Base-by-base conservation (phyloP, 768 basidiomycete species). In the Crassisporium funariophilum region DNA sequence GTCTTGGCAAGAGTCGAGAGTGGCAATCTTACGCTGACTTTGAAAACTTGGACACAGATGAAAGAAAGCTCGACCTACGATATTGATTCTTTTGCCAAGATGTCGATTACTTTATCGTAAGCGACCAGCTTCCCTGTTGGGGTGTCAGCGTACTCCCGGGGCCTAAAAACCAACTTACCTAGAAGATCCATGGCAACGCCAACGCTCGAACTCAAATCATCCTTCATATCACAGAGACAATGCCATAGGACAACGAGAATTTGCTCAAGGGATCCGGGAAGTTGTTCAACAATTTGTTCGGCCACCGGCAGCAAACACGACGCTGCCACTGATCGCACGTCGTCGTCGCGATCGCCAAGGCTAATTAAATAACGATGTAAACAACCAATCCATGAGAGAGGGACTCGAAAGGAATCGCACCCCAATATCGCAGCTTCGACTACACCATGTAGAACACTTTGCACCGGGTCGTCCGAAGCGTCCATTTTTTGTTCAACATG, bases 171-270 rank as follows among this genome's bases (percentile, higher is more conserved):
- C 15, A 20, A 56, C 71, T 49, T 53, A 93, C 94, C 90, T n/a
- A 99, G 72, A 2, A 99, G 74, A 62, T 97, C 94, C 97, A 99
- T 98, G 19, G 98, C 93, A 8, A 91, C 87, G 31, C 94, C 94
- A 29, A 97, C 92, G 49, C 95, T 98, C 41, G 93, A 98, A 53
- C 93, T 92, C 2, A 99, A 69, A 57, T 99, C 97, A 64, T 99
- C 97, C 61, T 93, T 95, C 81, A 95, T 92, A 57, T 91, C 88
- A 19, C 80, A 81, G 27, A 99, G 69, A 58, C 95, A 98, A 50
- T 77, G 79, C 94, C 95, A 98, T 5, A 99, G 71, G 2, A 97
- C 91, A 6, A 84, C 74, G 41, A 98, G 73, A 20, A 99, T 82
- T 11, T 76, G 74, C 42, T 81, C 75, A 2, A 98, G 73, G 9